A percentile compares a stretch with the other conserved stretches of the same genome.
Evolutionary conservation across 139 green algal genomes (phyloP).

Genomic region (Zygnema cylindricum): DNA sequence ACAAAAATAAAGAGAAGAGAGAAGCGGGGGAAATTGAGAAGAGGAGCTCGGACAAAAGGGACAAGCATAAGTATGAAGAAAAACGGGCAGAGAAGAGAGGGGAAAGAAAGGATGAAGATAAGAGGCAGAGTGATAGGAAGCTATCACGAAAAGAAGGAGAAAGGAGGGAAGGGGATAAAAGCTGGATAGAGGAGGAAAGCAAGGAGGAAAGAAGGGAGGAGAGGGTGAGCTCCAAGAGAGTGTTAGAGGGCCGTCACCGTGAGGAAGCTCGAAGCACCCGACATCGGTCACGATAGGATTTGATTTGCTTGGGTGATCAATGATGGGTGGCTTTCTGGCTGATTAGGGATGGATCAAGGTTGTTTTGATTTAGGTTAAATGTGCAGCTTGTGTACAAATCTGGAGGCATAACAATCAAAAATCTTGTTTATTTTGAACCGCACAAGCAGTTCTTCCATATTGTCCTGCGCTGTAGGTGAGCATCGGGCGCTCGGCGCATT

Average conservation of each 20-base stretch:
- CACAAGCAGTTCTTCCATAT: too few species aligned
- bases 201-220: background rate
- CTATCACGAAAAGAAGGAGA: background rate
- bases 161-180: background rate
- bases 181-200: background rate
- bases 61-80: background rate
- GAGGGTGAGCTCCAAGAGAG: background rate
- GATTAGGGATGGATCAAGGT: too few species aligned
- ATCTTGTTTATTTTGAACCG: too few species aligned
- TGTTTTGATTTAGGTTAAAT: too few species aligned
- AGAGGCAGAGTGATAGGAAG: slow-evolving; percentile 29
- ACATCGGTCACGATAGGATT: background rate
- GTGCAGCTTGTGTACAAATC: too few species aligned
- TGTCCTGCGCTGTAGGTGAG: too few species aligned
- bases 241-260: background rate
- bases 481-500: too few species aligned
- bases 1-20: too few species aligned
- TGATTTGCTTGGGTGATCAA: too few species aligned
- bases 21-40: background rate
- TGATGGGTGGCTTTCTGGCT: too few species aligned
- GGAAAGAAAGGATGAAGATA: background rate
- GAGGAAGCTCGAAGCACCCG: background rate
- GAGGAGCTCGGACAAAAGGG: background rate
- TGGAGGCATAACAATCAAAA: too few species aligned
- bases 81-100: background rate